These are phyloP conservation scores for Fusarium hostae DNA, from an alignment of 2,329 filamentous ascomycete genomes.

Conservation along the genomic window DNA sequence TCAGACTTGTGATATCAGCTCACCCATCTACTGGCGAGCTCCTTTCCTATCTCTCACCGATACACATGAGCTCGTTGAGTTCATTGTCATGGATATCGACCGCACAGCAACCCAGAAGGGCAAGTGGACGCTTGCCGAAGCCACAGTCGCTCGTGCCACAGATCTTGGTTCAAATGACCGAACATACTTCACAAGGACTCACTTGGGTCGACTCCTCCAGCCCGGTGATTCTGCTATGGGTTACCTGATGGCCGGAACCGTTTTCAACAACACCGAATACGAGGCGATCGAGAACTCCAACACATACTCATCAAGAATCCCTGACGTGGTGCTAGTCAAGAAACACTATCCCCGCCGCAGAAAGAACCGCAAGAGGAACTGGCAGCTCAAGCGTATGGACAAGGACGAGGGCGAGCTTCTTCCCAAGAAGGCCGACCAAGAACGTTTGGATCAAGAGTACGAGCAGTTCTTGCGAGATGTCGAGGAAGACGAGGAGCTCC, in stretches of 20 bases:
- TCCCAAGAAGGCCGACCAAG: slow-evolving; percentile 87
- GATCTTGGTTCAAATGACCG: slow-evolving; percentile 88
- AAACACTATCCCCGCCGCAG: slow-evolving; percentile 91
- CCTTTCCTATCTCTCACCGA: slow-evolving; percentile 89
- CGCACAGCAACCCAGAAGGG: slow-evolving; percentile 79
- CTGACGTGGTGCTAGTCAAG: slow-evolving; percentile 95
- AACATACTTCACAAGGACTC: slow-evolving; percentile 90
- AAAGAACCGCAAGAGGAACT: slow-evolving; percentile 84
- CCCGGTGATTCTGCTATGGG: slow-evolving; percentile 93
- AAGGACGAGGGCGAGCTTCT: slow-evolving; percentile 89
- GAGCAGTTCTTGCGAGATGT: slow-evolving; percentile 97
- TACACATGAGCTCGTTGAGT: slow-evolving; percentile 86
- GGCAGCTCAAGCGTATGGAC: slow-evolving; percentile 94
- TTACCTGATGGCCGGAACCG: slow-evolving; percentile 89
- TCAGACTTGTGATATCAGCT: slow-evolving; percentile 86
- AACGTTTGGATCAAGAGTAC: slow-evolving; percentile 90
- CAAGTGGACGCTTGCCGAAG: slow-evolving; percentile 86
- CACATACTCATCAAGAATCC: slow-evolving; percentile 81
- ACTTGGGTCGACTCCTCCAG: slow-evolving; percentile 86
- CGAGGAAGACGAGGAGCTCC: slow-evolving; percentile 91
- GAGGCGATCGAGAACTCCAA: slow-evolving; percentile 83
- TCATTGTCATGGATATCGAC: slow-evolving; percentile 95
- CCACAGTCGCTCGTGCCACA: slow-evolving; percentile 84
- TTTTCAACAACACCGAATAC: slow-evolving; percentile 90
- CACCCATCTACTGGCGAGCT: slow-evolving; percentile 87